A percentile compares a stretch with the other conserved stretches of the same genome.
Evolutionary conservation across 768 basidiomycete genomes (phyloP).

Genomic region (Tricholoma furcatifolium): DNA sequence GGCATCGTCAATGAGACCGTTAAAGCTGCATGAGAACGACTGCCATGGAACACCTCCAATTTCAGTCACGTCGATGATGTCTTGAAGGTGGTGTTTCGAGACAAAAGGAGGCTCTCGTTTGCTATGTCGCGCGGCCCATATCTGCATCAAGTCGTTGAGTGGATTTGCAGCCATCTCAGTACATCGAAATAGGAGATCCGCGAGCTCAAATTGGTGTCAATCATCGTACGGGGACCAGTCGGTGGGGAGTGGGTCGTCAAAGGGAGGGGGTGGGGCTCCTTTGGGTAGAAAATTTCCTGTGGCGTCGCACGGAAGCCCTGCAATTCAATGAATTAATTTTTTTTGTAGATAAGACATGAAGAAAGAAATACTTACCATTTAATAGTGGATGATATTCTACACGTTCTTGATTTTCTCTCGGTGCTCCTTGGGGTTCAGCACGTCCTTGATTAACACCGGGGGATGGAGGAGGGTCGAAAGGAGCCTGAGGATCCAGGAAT

Average conservation of each 20-base stretch:
- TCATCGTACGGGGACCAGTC: slow-evolving; percentile 3
- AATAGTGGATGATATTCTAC: slow-evolving; percentile 1
- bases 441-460: background rate
- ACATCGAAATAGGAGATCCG: no score
- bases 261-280: background rate
- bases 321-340: no score
- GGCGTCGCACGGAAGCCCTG: slow-evolving; percentile 4
- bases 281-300: background rate
- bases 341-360: background rate
- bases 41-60: slow-evolving; percentile 27
- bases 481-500: no score
- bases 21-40: slow-evolving; percentile 21
- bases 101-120: slow-evolving; percentile 15
- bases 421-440: background rate
- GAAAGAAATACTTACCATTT: background rate
- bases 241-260: no score
- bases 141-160: slow-evolving; percentile 6
- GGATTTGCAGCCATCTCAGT: background rate
- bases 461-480: no score
- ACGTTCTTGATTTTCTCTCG: background rate
- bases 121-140: slow-evolving; percentile 13
- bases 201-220: no score
- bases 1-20: slow-evolving; percentile 16
- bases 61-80: slow-evolving; percentile 23
- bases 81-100: slow-evolving; percentile 22